phyloP scores from a whole-genome alignment of 345 rosid species.

The Aquilaria sinensis region DNA sequence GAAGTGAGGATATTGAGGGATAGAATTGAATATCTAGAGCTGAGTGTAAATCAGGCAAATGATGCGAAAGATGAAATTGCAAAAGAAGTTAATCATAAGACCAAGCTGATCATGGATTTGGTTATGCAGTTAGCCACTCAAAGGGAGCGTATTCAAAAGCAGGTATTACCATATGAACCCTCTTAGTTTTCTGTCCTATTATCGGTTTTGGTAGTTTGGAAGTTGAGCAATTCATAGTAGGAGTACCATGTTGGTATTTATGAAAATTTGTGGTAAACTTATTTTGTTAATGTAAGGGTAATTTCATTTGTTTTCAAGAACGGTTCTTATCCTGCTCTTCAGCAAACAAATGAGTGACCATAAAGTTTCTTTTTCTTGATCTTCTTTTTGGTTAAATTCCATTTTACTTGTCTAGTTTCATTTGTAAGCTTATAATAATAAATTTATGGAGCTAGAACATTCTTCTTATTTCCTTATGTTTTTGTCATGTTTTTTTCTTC shows the following conservation, averaged over 20 bases:
- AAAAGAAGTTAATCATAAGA: conserved; percentile 51
- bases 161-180: conserved; percentile 36
- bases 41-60: conserved; percentile 45
- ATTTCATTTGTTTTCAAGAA: too few relatives aligned
- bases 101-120: conserved; percentile 64
- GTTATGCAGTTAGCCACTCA: conserved; percentile 59
- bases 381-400: neutral
- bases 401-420: neutral
- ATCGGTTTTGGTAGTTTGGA: too few relatives aligned
- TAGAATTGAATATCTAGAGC: conserved; percentile 46
- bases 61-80: conserved; percentile 44
- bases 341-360: neutral
- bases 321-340: too few relatives aligned
- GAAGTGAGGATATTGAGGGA: conserved; percentile 50
- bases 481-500: conserved; percentile 27
- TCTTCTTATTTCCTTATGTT: conserved; percentile 10
- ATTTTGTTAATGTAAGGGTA: neutral
- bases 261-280: neutral
- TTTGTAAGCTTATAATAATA: neutral
- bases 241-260: neutral
- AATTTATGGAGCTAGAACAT: neutral
- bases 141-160: conserved; percentile 76
- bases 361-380: neutral
- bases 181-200: too few relatives aligned
- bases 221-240: too few relatives aligned